Percentiles rank a stretch among this genome's conserved stretches.
Conservation (phyloP, 306 rosid species). For the Ziziphus jujuba region DNA sequence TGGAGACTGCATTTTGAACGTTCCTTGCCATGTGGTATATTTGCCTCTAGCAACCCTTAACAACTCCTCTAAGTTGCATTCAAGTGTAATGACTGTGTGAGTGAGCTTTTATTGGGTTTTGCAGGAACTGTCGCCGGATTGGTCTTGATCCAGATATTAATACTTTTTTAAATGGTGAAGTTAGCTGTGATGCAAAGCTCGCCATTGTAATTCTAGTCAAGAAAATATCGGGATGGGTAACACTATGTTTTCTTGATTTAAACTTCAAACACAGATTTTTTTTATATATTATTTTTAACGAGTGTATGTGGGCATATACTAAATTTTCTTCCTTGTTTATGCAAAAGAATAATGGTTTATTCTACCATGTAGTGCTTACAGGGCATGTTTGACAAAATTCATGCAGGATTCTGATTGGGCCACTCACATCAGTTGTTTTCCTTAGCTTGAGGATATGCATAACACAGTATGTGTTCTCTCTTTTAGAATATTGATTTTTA, state of each 20-base stretch:
- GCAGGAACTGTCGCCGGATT: conserved; percentile 69
- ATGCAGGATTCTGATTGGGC: conserved; percentile 66
- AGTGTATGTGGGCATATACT: background rate
- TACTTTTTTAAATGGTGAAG: conserved; percentile 36
- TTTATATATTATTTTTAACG: too few relatives aligned
- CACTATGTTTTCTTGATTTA: background rate
- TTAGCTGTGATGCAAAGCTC: conserved; percentile 58
- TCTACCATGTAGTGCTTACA: background rate
- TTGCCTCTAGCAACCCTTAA: conserved; percentile 2
- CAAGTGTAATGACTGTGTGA: background rate
- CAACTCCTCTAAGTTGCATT: background rate
- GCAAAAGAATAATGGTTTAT: background rate
- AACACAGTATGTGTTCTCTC: conserved; percentile 50
- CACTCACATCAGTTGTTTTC: conserved; percentile 65
- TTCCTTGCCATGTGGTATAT: conserved; percentile 67
- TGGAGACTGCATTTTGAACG: conserved; percentile 67
- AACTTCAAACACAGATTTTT: background rate
- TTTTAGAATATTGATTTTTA: background rate
- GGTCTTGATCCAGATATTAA: conserved; percentile 52
- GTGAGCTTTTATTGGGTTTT: conserved; percentile 21
- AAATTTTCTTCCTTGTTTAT: background rate
- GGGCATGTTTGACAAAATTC: background rate
- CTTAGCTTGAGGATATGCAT: conserved; percentile 49
- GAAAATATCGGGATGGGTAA: conserved; percentile 56
- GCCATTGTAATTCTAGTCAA: conserved; percentile 56